Evolutionary conservation across 1,139 yeast genomes (phyloP).

Genomic region (Barnettozyma hawaiiensis): DNA sequence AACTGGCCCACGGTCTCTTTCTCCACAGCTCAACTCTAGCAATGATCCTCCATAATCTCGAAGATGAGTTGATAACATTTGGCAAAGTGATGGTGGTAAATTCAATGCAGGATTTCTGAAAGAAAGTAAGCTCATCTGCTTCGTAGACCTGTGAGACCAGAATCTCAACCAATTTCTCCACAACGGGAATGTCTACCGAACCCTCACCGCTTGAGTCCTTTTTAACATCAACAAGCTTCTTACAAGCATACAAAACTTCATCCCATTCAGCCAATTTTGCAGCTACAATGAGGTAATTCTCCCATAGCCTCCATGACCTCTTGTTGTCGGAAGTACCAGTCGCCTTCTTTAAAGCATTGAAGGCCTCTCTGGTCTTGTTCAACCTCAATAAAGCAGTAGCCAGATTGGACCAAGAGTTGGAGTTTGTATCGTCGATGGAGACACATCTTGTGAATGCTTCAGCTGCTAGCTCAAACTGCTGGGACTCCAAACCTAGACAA

Average conservation of each 20-base stretch:
- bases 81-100: conserved; percentile 66
- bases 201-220: conserved; percentile 53
- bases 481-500: conserved; percentile 75
- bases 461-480: conserved; percentile 71
- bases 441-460: conserved; percentile 94
- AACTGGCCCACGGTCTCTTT: conserved; percentile 77
- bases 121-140: conserved; percentile 42
- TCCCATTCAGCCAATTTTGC: conserved; percentile 79
- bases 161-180: conserved; percentile 68
- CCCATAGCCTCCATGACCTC: conserved; percentile 87
- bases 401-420: conserved; percentile 92
- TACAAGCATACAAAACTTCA: conserved; percentile 73
- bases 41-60: conserved; percentile 78
- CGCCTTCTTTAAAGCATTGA: conserved; percentile 77
- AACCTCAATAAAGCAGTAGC: conserved; percentile 70
- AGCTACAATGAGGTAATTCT: conserved; percentile 79
- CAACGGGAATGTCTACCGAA: conserved; percentile 67
- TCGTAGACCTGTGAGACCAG: conserved; percentile 49
- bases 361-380: conserved; percentile 69
- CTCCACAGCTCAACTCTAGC: conserved; percentile 88
- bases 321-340: conserved; percentile 60
- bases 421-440: conserved; percentile 73
- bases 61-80: conserved; percentile 57
- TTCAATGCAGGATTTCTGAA: conserved; percentile 63
- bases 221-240: conserved; percentile 51